Base-by-base conservation (phyloP, 2,329 filamentous ascomycete species). In the Knoxdaviesia proteae region DNA sequence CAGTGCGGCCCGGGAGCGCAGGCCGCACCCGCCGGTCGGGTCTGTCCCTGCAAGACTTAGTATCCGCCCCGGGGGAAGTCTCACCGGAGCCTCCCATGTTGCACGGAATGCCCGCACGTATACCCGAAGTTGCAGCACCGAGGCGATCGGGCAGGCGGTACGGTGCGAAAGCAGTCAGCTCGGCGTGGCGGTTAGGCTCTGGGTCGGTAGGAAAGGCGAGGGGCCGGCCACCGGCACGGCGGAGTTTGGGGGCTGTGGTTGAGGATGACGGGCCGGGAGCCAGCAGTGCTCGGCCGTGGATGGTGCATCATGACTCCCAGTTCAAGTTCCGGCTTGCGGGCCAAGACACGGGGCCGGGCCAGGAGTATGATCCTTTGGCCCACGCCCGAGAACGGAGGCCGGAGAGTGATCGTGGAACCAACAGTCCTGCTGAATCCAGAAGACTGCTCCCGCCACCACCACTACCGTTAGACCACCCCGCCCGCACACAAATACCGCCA, bases 151-250 rank as follows among this genome's bases (percentile, higher is more conserved):
- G 48, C 7, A 57, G 56, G 44, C 72, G 83, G 4, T 81, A 92
- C 55, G 86, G 86, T 0, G 81, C 84, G 0, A 74, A 74, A 53
- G 84, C 83, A 6, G 84, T 94, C 0, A 94, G 86, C 1, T 94
- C 86, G 7, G 87, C 87, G 1, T 94, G 87, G 87, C 75, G 20
- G 20, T 3, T 20, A 20, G 20, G 80, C 6, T 46, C 44, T 38
- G 43, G 44, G 7, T 44, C 45, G 6, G 44, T 42, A 4, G 77
- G 79, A 2, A 92, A 87, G 56, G 67, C 80, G 9, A 68, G 86
- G 49, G 86, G 87, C 6, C 68, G 87, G 46, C 87, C 87, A 37
- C 83, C 84, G 20, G 38, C 38, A 30, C 38, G 38, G 10, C 30
- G 41, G 4, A 32, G 20, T 20, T 20, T 20, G 20, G 20, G 34